Percentiles rank a stretch among this genome's conserved stretches.
Evolutionary conservation across 495 filamentous ascomycete genomes (phyloP).

Genomic region (Aspergillus wentii): DNA sequence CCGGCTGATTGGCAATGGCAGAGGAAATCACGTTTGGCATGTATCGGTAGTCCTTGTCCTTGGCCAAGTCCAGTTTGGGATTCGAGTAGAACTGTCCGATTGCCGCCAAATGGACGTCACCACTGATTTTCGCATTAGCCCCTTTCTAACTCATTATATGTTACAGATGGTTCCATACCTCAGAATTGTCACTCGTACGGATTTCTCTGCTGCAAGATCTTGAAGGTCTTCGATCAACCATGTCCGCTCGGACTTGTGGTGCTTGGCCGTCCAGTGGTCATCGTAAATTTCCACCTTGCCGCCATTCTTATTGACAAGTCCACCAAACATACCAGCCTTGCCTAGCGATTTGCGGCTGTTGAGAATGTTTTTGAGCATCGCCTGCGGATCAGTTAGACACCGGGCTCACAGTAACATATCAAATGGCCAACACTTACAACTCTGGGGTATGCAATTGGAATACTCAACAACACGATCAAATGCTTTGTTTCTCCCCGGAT

Average conservation of each 20-base stretch:
- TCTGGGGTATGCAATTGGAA: slow-evolving; percentile 91
- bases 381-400: slow-evolving; percentile 35
- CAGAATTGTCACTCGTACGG: slow-evolving; percentile 83
- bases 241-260: slow-evolving; percentile 83
- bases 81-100: slow-evolving; percentile 94
- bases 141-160: no score
- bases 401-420: slow-evolving; percentile 5
- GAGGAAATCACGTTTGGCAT: slow-evolving; percentile 90
- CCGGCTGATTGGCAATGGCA: slow-evolving; percentile 86
- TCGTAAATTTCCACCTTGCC: slow-evolving; percentile 92
- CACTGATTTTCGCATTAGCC: no score
- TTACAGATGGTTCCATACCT: slow-evolving; percentile 49
- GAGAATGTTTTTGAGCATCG: slow-evolving; percentile 62
- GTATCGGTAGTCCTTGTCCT: slow-evolving; percentile 87
- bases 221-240: slow-evolving; percentile 87
- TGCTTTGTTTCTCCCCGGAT: slow-evolving; percentile 80
- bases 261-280: slow-evolving; percentile 96
- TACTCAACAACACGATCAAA: slow-evolving; percentile 75
- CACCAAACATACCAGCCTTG: slow-evolving; percentile 73
- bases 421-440: slow-evolving; percentile 65
- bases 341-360: slow-evolving; percentile 87
- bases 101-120: slow-evolving; percentile 91
- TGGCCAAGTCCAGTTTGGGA: slow-evolving; percentile 67
- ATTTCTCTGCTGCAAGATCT: slow-evolving; percentile 84
- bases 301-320: slow-evolving; percentile 82